Percentiles rank a stretch among this genome's conserved stretches.
Evolutionary conservation across 371 early-diverging fungal genomes (phyloP).

Genomic region (Umbelopsis sp.): DNA sequence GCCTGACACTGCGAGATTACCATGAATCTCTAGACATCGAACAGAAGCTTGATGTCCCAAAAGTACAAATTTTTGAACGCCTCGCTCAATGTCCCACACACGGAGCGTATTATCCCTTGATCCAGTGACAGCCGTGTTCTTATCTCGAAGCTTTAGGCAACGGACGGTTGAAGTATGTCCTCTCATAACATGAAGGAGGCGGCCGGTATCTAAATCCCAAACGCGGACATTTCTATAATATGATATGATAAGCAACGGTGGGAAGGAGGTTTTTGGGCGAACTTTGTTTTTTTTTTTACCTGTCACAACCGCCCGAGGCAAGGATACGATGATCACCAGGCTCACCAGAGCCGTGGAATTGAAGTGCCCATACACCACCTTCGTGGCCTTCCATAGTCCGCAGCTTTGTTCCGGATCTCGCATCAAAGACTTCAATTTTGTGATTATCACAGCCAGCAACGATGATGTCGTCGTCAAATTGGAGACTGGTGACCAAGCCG

Average conservation of each 20-base stretch:
- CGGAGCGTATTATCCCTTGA: conserved; percentile 88
- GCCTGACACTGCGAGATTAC: conserved; percentile 81
- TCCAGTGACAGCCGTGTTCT: conserved; percentile 80
- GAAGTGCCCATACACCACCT: conserved; percentile 96
- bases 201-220: conserved; percentile 85
- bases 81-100: conserved; percentile 81
- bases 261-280: neutral
- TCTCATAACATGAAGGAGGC: conserved; percentile 74
- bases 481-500: conserved; percentile 84
- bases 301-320: conserved; percentile 81
- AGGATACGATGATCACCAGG: conserved; percentile 71
- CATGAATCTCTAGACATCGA: conserved; percentile 80
- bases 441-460: conserved; percentile 87
- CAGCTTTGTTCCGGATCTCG: conserved; percentile 65
- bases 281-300: conserved; percentile 39
- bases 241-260: neutral
- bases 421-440: conserved; percentile 84
- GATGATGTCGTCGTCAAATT: conserved; percentile 85
- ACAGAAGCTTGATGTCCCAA: conserved; percentile 82
- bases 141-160: conserved; percentile 76
- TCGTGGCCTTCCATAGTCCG: conserved; percentile 84
- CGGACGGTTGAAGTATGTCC: conserved; percentile 95
- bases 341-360: conserved; percentile 66
- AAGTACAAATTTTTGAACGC: conserved; percentile 61
- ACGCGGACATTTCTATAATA: conserved; percentile 75